Percentiles rank a stretch among this genome's conserved stretches.
phyloP scores from a whole-genome alignment of 2,329 filamentous ascomycete species.

The Claviceps pazoutovae region DNA sequence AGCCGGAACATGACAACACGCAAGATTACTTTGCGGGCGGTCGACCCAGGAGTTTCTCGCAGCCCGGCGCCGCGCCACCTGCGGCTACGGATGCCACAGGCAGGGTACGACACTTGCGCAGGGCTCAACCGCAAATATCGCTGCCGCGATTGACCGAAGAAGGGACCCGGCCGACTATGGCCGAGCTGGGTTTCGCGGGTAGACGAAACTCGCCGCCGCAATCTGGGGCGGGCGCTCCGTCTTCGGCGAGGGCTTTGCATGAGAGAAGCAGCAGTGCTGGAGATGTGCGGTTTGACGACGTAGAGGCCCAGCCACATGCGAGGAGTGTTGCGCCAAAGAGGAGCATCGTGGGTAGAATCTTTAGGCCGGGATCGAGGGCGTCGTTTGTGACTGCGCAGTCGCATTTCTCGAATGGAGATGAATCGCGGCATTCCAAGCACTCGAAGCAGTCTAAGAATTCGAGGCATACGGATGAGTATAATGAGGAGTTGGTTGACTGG shows the following conservation, averaged over 20 bases:
- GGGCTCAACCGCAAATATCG: slow-evolving; percentile 19
- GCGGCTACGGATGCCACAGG: slow-evolving; percentile 9
- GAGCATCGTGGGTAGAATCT: slow-evolving; percentile 4
- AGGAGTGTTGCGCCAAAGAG: slow-evolving; percentile 1
- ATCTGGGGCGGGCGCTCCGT: slow-evolving; percentile 11
- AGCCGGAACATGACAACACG: background rate
- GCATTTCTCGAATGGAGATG: slow-evolving; percentile 1
- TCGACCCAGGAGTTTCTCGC: slow-evolving; percentile 23
- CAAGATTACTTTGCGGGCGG: background rate
- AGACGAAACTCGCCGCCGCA: slow-evolving; percentile 10
- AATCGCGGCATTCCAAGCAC: background rate
- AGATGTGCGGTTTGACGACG: background rate
- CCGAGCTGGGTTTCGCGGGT: slow-evolving; percentile 17
- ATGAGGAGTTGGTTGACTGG: slow-evolving; percentile 25
- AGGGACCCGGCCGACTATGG: slow-evolving; percentile 20
- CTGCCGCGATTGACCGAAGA: slow-evolving; percentile 27
- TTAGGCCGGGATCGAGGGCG: slow-evolving; percentile 3
- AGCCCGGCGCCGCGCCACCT: slow-evolving; percentile 16
- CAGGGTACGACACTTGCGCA: slow-evolving; percentile 16
- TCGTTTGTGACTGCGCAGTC: background rate
- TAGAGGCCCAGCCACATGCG: background rate
- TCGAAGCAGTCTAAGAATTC: background rate
- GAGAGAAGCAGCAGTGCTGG: slow-evolving; percentile 1
- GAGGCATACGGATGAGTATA: slow-evolving; percentile 20
- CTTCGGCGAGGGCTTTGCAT: slow-evolving; percentile 10